These are phyloP conservation scores for Candida maltosa DNA, from an alignment of 805 yeast species.

Conservation along the genomic window DNA sequence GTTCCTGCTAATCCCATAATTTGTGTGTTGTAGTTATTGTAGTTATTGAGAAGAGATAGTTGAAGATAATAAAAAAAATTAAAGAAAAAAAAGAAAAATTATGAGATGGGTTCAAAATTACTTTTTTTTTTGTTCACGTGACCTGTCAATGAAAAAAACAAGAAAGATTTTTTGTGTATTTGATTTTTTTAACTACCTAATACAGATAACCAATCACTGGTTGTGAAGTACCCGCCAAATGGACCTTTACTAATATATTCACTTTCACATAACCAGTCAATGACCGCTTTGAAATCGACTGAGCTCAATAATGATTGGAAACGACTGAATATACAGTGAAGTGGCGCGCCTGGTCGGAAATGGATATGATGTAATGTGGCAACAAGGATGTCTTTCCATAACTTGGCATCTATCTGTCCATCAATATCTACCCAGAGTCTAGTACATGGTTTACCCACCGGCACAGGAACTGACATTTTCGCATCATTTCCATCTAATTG, in stretches of 20 bases:
- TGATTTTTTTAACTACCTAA: constrained; percentile 27
- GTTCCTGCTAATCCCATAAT: constrained; percentile 83
- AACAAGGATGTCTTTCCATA: constrained; percentile 60
- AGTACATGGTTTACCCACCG: constrained; percentile 60
- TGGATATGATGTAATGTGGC: constrained; percentile 37
- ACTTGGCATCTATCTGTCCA: constrained; percentile 53
- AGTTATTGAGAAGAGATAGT: too few species aligned
- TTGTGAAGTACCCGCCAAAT: constrained; percentile 41
- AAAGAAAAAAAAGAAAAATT: too few species aligned
- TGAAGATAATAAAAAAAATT: too few species aligned
- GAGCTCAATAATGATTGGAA: constrained; percentile 27
- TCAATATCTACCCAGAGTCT: constrained; percentile 68
- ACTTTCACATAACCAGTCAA: constrained; percentile 40
- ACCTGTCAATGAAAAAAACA: too few species aligned
- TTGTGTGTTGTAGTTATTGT: not conserved
- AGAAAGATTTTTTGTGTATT: too few species aligned
- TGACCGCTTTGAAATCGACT: constrained; percentile 25
- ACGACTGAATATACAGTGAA: constrained; percentile 17
- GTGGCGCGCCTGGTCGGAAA: constrained; percentile 36
- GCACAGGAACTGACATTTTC: constrained; percentile 42
- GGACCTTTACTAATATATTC: constrained; percentile 30
- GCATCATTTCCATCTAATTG: not conserved
- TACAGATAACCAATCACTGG: constrained; percentile 44
- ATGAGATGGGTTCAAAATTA: too few species aligned
- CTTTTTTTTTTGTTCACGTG: too few species aligned